Evolutionary conservation across 768 basidiomycete genomes (phyloP).

Genomic region (Amanita pallidorosea): DNA sequence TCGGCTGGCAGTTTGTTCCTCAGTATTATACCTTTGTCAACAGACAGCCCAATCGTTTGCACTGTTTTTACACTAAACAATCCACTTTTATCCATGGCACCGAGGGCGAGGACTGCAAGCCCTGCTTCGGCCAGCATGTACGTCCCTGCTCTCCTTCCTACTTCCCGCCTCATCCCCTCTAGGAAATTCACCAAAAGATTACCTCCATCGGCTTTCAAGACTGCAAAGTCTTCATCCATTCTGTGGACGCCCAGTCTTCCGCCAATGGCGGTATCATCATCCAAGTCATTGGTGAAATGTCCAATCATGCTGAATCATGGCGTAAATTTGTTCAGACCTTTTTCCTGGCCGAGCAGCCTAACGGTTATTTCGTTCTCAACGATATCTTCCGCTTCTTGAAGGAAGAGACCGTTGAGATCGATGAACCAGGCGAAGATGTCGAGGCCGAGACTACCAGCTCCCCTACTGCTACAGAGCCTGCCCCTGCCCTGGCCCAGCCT

Average conservation of each 20-base stretch:
- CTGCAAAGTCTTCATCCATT: constrained; percentile 98
- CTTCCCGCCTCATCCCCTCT: background rate
- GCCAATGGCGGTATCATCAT: constrained; percentile 95
- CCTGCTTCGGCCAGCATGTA: constrained; percentile 91
- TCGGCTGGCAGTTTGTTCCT: constrained; percentile 98
- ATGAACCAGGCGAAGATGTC: constrained; percentile 38
- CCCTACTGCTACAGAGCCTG: constrained; percentile 20
- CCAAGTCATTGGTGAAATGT: constrained; percentile 99
- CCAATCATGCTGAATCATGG: constrained; percentile 86
- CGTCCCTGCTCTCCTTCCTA: constrained; percentile 14
- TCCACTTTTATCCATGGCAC: constrained; percentile 96
- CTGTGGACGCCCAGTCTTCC: constrained; percentile 94
- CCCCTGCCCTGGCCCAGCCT: constrained; percentile 17
- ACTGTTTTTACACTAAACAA: constrained; percentile 98
- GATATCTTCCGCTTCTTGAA: constrained; percentile 99
- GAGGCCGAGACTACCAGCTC: constrained; percentile 24
- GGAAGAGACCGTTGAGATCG: constrained; percentile 81
- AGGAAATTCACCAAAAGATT: constrained; percentile 98
- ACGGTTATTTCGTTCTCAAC: constrained; percentile 98
- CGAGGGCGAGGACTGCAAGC: constrained; percentile 88
- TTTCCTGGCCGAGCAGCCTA: constrained; percentile 98
- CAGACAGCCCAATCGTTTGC: constrained; percentile 92
- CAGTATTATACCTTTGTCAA: constrained; percentile 99
- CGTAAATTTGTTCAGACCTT: constrained; percentile 99
- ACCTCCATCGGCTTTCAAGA: constrained; percentile 88